Conservation (phyloP, 208 protist species). For the Trichomonas vaginalis region DNA sequence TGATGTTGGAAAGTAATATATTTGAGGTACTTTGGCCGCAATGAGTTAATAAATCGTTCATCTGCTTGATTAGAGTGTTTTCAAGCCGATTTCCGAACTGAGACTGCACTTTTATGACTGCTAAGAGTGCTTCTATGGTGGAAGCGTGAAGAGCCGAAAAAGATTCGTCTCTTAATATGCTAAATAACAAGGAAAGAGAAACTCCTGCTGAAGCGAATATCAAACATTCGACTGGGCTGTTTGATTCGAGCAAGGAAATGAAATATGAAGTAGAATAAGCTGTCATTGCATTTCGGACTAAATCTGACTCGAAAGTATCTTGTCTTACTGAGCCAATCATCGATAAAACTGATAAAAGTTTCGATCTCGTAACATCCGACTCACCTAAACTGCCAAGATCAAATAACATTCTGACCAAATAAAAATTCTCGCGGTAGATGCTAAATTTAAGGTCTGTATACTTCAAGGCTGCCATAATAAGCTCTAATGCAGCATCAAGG, state of each 20-base stretch:
- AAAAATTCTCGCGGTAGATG: not conserved
- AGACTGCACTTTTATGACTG: not conserved
- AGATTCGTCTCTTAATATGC: not conserved
- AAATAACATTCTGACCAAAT: not conserved
- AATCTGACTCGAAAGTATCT: not conserved
- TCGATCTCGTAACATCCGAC: not conserved
- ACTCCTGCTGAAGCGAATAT: not conserved
- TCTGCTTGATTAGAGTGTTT: not conserved
- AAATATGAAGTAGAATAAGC: not conserved
- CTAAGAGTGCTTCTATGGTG: not conserved
- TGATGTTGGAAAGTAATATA: not conserved
- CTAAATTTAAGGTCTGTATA: not conserved
- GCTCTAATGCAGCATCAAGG: not conserved
- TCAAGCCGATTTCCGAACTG: not conserved
- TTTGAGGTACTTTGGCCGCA: not conserved
- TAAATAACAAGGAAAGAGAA: not conserved
- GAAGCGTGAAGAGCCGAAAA: not conserved
- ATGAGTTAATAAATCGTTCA: not conserved
- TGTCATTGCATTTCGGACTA: not conserved
- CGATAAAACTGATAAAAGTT: not conserved
- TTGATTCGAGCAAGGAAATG: not conserved
- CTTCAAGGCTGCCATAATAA: not conserved
- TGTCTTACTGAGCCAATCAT: not conserved
- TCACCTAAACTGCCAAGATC: not conserved
- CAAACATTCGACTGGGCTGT: not conserved